A percentile compares a stretch with the other conserved stretches of the same genome.
phyloP scores from a whole-genome alignment of 768 basidiomycete species.

The Lentinula detonsa region DNA sequence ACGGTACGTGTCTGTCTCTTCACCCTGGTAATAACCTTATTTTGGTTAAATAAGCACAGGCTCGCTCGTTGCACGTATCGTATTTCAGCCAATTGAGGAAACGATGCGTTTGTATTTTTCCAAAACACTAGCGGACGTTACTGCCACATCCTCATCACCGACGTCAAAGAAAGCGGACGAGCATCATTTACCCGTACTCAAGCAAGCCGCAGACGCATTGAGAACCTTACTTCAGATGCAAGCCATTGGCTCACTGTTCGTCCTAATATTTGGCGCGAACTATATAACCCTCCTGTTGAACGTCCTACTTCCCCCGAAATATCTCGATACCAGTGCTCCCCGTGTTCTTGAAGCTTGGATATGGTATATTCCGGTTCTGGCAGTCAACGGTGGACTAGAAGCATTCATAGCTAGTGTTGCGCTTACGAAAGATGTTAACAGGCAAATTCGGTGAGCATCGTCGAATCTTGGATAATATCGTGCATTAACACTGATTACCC shows the following conservation, averaged over 20 bases:
- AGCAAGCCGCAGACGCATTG: slow-evolving; percentile 46
- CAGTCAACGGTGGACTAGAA: slow-evolving; percentile 87
- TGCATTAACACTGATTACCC: neutral
- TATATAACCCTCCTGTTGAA: slow-evolving; percentile 67
- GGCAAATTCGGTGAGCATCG: slow-evolving; percentile 53
- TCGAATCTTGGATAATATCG: neutral
- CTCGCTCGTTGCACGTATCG: slow-evolving; percentile 84
- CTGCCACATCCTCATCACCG: neutral
- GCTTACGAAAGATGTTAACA: slow-evolving; percentile 53
- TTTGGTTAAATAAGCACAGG: slow-evolving; percentile 37
- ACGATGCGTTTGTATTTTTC: slow-evolving; percentile 88
- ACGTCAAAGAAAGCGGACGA: neutral
- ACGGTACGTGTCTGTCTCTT: slow-evolving; percentile 47
- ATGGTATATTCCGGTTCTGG: slow-evolving; percentile 85
- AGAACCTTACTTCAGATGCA: slow-evolving; percentile 61
- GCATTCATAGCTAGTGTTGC: slow-evolving; percentile 85
- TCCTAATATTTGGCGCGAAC: slow-evolving; percentile 68
- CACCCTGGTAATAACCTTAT: neutral
- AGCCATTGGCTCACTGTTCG: slow-evolving; percentile 56
- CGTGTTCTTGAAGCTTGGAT: slow-evolving; percentile 73
- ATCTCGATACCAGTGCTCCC: slow-evolving; percentile 75
- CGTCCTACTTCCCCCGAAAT: slow-evolving; percentile 65
- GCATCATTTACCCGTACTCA: slow-evolving; percentile 13
- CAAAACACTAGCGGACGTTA: slow-evolving; percentile 31
- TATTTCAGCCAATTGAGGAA: slow-evolving; percentile 96